Conservation (phyloP, 75 land plant species). For the Sequoia sempervirens region DNA sequence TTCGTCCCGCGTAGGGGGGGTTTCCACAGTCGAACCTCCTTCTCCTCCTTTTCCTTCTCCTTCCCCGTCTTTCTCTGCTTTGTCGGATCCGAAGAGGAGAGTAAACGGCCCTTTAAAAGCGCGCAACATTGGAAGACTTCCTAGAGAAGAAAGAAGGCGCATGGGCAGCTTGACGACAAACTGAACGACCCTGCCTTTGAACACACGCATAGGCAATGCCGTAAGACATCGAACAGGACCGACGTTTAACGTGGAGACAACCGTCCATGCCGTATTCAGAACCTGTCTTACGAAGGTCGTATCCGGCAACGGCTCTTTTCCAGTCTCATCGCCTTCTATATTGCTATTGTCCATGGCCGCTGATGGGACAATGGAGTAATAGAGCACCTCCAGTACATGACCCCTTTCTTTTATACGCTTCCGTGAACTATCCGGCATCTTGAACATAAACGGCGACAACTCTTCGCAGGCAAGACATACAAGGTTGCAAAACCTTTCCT, state of each 20-base stretch:
- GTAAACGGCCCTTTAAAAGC: background rate
- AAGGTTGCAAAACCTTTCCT: background rate
- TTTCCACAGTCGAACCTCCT: background rate
- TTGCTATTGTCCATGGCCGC: no score
- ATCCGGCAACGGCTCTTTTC: background rate
- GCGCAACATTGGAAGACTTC: background rate
- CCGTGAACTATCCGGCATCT: no score
- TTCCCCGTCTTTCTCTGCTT: background rate
- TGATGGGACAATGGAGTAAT: no score
- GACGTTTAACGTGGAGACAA: background rate
- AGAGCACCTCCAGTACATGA: no score
- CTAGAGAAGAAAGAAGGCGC: background rate
- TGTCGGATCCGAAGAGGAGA: background rate
- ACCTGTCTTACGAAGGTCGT: background rate
- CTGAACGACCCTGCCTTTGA: background rate
- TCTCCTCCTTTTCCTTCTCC: no score
- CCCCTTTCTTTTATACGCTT: no score
- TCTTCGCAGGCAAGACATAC: no score
- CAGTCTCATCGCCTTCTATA: background rate
- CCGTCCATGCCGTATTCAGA: background rate
- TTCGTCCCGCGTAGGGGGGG: background rate
- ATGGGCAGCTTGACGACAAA: background rate
- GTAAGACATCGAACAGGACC: background rate
- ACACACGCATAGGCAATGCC: background rate
- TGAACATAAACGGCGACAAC: no score